Percentiles rank a stretch among this genome's conserved stretches.
These are phyloP conservation scores for Davidsoniella australis DNA, from an alignment of 2,329 filamentous ascomycete genomes.

Conservation along the genomic window DNA sequence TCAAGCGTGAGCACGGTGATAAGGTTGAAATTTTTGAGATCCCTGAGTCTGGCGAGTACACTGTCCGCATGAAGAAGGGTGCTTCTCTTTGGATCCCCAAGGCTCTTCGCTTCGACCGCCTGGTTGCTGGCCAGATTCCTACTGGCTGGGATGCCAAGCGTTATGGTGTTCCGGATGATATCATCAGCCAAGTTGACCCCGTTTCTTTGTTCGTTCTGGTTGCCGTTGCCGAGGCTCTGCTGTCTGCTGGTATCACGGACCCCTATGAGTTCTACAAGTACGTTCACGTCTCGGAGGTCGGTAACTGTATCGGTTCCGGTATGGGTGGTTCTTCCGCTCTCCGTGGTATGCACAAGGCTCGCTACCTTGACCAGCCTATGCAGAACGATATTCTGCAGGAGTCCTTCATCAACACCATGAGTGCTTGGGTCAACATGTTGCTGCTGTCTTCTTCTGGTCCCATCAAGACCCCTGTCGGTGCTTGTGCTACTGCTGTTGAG, in stretches of 20 bases:
- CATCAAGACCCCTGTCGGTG: conserved; percentile 96
- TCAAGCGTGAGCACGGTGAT: conserved; percentile 90
- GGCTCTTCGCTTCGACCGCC: conserved; percentile 88
- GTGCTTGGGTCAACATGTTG: conserved; percentile 99
- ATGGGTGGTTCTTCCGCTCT: conserved; percentile 89
- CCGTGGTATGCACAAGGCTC: conserved; percentile 95
- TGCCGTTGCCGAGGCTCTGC: conserved; percentile 76
- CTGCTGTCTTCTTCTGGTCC: conserved; percentile 90
- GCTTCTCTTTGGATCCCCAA: conserved; percentile 92
- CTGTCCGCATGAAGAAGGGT: conserved; percentile 86
- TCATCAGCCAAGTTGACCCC: conserved; percentile 92
- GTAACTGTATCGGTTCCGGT: conserved; percentile 96
- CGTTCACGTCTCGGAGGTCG: conserved; percentile 91
- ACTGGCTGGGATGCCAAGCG: conserved; percentile 94
- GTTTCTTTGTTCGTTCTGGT: conserved; percentile 92
- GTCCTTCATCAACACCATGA: conserved; percentile 99
- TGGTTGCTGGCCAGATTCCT: conserved; percentile 91
- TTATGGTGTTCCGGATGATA: conserved; percentile 93
- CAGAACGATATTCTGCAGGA: conserved; percentile 99
- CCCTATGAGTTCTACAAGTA: conserved; percentile 99
- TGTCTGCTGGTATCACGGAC: conserved; percentile 90
- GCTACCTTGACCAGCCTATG: conserved; percentile 88
- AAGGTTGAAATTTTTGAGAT: conserved; percentile 97
- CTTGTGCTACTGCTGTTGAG: conserved; percentile 92
- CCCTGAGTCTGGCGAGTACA: conserved; percentile 82